Conservation (phyloP, 148 eudicot genomes). For the Cornus controversa region DNA sequence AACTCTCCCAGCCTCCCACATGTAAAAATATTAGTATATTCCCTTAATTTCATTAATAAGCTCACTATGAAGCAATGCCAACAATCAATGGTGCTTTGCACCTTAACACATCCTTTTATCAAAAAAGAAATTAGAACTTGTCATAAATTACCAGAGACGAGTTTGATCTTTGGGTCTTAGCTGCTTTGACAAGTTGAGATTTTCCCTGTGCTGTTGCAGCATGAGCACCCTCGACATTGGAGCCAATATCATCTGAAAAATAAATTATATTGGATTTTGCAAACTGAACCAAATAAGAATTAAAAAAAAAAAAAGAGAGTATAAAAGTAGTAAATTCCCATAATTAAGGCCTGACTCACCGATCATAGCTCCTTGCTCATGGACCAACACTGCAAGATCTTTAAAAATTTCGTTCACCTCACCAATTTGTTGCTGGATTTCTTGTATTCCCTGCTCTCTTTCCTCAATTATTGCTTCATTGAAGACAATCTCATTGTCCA, state of each 20-base stretch:
- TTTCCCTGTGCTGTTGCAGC: slow-evolving; percentile 77
- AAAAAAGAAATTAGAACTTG: slow-evolving; percentile 1
- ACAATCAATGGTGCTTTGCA: not conserved
- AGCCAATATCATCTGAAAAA: slow-evolving; percentile 72
- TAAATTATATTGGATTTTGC: not conserved
- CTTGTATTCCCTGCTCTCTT: slow-evolving; percentile 30
- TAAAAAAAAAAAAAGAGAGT: not conserved
- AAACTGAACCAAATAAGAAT: not conserved
- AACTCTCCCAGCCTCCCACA: no score
- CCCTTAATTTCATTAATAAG: no score
- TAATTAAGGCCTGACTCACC: slow-evolving; percentile 11
- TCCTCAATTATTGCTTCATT: slow-evolving; percentile 28
- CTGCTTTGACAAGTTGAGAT: slow-evolving; percentile 78
- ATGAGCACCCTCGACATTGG: slow-evolving; percentile 69
- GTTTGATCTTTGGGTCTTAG: slow-evolving; percentile 83
- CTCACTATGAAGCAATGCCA: not conserved
- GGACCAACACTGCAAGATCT: slow-evolving; percentile 33
- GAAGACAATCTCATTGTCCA: slow-evolving; percentile 29
- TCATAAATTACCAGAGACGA: slow-evolving; percentile 73
- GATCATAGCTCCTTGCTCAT: slow-evolving; percentile 28
- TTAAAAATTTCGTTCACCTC: slow-evolving; percentile 32
- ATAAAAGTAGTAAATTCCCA: not conserved
- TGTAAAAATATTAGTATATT: no score
- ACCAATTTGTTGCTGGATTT: slow-evolving; percentile 33
- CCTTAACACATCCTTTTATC: not conserved